These are phyloP conservation scores for Gossypium lobatum DNA, from an alignment of 441 rosid species.

Conservation along the genomic window DNA sequence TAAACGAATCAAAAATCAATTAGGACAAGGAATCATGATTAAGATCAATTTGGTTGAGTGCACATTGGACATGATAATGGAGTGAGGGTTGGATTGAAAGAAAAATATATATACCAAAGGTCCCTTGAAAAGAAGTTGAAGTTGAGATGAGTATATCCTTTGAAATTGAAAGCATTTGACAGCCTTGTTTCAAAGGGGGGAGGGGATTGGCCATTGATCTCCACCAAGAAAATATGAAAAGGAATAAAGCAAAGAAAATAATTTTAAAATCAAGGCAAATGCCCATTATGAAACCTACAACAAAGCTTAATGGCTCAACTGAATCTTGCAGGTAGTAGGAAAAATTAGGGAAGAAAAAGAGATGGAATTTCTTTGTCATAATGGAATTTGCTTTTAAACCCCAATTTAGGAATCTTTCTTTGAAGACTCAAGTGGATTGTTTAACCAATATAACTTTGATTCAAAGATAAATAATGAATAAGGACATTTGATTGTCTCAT, in stretches of 20 bases:
- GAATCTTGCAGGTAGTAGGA: constrained; percentile 5
- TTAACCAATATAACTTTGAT: constrained; percentile 23
- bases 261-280: constrained; percentile 12
- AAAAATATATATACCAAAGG: constrained; percentile 21
- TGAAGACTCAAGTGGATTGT: constrained; percentile 7
- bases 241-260: constrained; percentile 28
- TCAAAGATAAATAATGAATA: constrained; percentile 27
- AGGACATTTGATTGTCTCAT: constrained; percentile 21
- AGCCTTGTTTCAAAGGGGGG: constrained; percentile 31
- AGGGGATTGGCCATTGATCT: constrained; percentile 27
- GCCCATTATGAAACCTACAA: constrained; percentile 33
- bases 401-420: constrained; percentile 18
- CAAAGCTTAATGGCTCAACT: constrained; percentile 19
- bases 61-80: constrained; percentile 29
- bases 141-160: constrained; percentile 41
- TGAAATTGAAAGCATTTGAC: constrained; percentile 27
- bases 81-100: constrained; percentile 21
- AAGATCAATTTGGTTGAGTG: constrained; percentile 25
- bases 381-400: constrained; percentile 26
- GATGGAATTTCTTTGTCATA: constrained; percentile 32
- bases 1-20: constrained; percentile 20
- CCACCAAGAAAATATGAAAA: constrained; percentile 35
- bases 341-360: constrained; percentile 14
- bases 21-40: constrained; percentile 29
- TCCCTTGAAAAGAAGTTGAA: constrained; percentile 25